Conservation (phyloP, 2,329 filamentous ascomycete genomes). For the Sarocladium oryzae region DNA sequence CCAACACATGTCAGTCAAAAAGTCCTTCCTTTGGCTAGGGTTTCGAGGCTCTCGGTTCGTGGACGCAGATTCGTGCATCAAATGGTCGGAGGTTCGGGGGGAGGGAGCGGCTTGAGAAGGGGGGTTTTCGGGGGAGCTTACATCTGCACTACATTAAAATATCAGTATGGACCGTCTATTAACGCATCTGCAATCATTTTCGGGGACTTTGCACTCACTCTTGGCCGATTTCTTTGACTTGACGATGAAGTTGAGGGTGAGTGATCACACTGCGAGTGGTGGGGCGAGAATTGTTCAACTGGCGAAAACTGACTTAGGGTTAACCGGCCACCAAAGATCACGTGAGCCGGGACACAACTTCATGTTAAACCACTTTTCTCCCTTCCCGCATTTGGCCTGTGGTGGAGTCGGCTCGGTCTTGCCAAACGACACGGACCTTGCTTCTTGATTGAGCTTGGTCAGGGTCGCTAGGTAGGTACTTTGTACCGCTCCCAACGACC, state of each 20-base stretch:
- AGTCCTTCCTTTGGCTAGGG: background rate
- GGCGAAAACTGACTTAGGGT: background rate
- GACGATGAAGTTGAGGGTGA: constrained; percentile 34
- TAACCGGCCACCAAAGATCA: background rate
- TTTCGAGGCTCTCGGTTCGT: background rate
- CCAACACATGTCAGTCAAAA: constrained; percentile 1
- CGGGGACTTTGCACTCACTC: constrained; percentile 42
- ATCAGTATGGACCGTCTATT: constrained; percentile 37
- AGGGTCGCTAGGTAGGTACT: too few relatives aligned
- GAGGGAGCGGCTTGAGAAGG: constrained; percentile 10
- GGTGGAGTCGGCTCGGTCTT: too few relatives aligned
- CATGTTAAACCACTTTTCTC: too few relatives aligned
- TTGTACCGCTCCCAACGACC: too few relatives aligned
- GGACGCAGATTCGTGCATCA: constrained; percentile 7
- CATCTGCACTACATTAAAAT: constrained; percentile 70
- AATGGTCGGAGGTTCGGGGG: constrained; percentile 1
- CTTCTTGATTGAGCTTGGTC: too few relatives aligned
- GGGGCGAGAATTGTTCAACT: constrained; percentile 31
- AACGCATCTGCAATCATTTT: background rate
- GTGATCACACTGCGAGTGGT: constrained; percentile 33
- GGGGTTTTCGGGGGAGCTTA: constrained; percentile 43
- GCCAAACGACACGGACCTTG: too few relatives aligned
- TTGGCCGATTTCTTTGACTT: constrained; percentile 47
- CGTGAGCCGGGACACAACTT: background rate
- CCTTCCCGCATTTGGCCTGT: too few relatives aligned